Percentiles rank a stretch among this genome's conserved stretches.
phyloP scores from a whole-genome alignment of 2,329 filamentous ascomycete genomes.

The Neopestalotiopsis clavispora region DNA sequence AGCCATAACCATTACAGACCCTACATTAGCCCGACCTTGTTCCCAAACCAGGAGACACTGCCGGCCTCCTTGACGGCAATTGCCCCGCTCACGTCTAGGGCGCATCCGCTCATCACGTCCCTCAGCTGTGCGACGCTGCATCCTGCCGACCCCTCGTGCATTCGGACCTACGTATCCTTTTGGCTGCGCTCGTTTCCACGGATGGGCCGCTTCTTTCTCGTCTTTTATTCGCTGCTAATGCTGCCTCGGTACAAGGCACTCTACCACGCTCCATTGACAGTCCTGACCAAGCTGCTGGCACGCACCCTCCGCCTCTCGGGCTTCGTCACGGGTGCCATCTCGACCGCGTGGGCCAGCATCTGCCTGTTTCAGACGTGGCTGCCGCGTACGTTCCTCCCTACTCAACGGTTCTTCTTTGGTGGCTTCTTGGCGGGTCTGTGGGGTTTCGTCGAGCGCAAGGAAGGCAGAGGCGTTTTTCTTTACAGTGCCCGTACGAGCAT shows the following conservation, averaged over 20 bases:
- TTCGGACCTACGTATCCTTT: slow-evolving; percentile 85
- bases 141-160: slow-evolving; percentile 84
- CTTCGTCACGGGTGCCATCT: slow-evolving; percentile 82
- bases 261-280: slow-evolving; percentile 70
- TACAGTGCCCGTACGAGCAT: slow-evolving; percentile 80
- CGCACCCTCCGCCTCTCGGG: slow-evolving; percentile 75
- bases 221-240: slow-evolving; percentile 74
- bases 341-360: slow-evolving; percentile 85
- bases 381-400: slow-evolving; percentile 75
- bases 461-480: slow-evolving; percentile 73
- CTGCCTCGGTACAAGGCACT: slow-evolving; percentile 71
- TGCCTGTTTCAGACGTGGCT: slow-evolving; percentile 86
- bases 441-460: slow-evolving; percentile 74
- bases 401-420: slow-evolving; percentile 87
- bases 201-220: slow-evolving; percentile 76
- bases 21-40: slow-evolving; percentile 85
- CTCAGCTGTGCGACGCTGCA: slow-evolving; percentile 91
- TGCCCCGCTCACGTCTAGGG: slow-evolving; percentile 78
- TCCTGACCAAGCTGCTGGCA: slow-evolving; percentile 69
- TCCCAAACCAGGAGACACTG: slow-evolving; percentile 73
- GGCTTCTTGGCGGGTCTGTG: slow-evolving; percentile 86
- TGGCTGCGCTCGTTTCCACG: slow-evolving; percentile 83
- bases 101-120: slow-evolving; percentile 84
- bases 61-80: slow-evolving; percentile 70
- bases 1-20: slow-evolving; percentile 50